Conservation (phyloP, 2,329 filamentous ascomycete species). For the Xylaria sp. region DNA sequence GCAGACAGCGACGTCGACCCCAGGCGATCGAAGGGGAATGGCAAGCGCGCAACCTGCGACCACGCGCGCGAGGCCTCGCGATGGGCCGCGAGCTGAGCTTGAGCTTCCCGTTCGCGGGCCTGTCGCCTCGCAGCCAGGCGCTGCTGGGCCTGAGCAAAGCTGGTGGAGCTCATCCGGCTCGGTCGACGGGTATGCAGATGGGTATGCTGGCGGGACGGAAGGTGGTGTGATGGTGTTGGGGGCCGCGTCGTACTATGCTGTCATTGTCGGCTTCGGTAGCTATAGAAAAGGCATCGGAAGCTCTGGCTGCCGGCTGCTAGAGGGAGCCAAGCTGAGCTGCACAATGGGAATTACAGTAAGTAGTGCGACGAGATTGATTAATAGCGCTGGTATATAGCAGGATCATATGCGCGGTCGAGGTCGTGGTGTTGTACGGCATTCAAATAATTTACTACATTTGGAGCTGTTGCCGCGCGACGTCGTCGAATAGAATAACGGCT, state of each 20-base stretch:
- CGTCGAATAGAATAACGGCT: conserved; percentile 12
- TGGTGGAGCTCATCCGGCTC: conserved; percentile 61
- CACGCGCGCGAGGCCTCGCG: conserved; percentile 65
- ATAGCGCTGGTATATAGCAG: not conserved
- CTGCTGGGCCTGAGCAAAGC: conserved; percentile 90
- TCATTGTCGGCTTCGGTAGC: conserved; percentile 18
- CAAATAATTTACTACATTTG: not conserved
- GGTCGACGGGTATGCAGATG: not conserved
- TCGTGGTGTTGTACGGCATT: conserved; percentile 21
- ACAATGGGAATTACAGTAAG: not conserved
- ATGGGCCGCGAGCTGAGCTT: conserved; percentile 63
- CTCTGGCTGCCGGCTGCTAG: too few species aligned
- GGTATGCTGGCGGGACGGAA: not conserved
- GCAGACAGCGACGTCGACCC: conserved; percentile 60
- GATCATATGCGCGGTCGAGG: not conserved
- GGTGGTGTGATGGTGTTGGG: conserved; percentile 3
- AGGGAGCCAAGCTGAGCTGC: not conserved
- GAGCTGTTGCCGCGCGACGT: not conserved
- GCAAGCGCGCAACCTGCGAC: conserved; percentile 66
- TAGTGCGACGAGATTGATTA: not conserved
- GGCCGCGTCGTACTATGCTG: conserved; percentile 9
- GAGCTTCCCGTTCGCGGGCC: conserved; percentile 75
- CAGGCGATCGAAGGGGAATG: conserved; percentile 71
- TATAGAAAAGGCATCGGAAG: not conserved
- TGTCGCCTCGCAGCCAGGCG: conserved; percentile 84